Base-by-base conservation (phyloP, 1,284 basidiomycete genomes). In the Rhodofomes roseus region DNA sequence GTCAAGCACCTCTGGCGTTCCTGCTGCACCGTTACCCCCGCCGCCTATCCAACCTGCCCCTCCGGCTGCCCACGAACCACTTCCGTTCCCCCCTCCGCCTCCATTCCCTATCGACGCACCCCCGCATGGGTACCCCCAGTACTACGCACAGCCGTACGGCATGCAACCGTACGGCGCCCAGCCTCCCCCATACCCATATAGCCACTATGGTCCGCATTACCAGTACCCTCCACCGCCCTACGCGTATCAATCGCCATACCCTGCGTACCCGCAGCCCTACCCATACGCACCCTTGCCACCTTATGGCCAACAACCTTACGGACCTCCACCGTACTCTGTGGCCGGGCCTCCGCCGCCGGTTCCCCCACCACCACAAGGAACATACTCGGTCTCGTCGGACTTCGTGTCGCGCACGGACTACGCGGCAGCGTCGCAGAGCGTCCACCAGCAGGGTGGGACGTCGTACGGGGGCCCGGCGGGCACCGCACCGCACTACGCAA, bases 81-180 rank as follows among this genome's bases (percentile, higher is more conserved):
- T 7, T 36, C 29, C 50, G 7, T 11, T 34, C 31, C 31, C 31
- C n/a, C 46, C 50, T 16, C 23, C 57, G 4, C 43, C 37, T 50
- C n/a, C 59, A 29, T 51, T 54, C 3, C 48, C 56, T 1, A 54
- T 62, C 14, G 46, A 56, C 25, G 46, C 44, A 12, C 44, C 55
- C 11, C 44, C 60, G n/a, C 25, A 50, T 18, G 48, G 20, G 31
- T 73, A 72, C 58, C 63, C 70, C 52, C 69, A 75, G 7, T 78
- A 74, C 66, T 77, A 75, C 57, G 65, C 71, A 62, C 69, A 68
- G 34, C 68, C 74, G 1, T 73, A 72, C 34, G 68, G 68, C 27
- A 68, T 71, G 67, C 63, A 68, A 1, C 67, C 71, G 0, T 76
- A 73, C 58, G 56, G 39, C 31, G 57, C 61, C 1, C 61, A 61